A percentile compares a stretch with the other conserved stretches of the same genome.
phyloP scores from a whole-genome alignment of 345 rosid species.

The Boechera divaricarpa region DNA sequence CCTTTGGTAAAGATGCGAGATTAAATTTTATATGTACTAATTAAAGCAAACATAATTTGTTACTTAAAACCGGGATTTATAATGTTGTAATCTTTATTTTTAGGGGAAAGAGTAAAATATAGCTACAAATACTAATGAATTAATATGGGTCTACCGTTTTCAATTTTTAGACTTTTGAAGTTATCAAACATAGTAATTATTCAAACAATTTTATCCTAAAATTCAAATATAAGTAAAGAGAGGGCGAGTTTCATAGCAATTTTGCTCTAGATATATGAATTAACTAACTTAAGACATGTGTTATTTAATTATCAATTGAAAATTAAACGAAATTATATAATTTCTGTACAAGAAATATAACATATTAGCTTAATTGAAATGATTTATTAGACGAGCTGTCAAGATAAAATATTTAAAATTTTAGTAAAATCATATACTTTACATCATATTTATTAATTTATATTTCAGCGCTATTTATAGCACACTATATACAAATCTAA shows the following conservation, averaged over 20 bases:
- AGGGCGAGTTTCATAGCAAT: background rate
- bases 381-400: background rate
- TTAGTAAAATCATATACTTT: background rate
- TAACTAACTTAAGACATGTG: background rate
- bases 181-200: no score
- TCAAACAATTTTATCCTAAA: background rate
- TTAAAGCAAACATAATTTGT: background rate
- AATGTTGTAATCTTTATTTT: background rate
- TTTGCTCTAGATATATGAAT: background rate
- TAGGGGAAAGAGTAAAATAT: background rate
- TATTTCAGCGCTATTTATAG: background rate
- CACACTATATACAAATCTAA: background rate
- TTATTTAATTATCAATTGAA: background rate
- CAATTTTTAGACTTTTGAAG: background rate
- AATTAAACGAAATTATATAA: background rate
- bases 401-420: background rate
- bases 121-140: background rate
- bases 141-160: background rate
- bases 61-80: background rate
- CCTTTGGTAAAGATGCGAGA: background rate
- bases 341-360: background rate
- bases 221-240: background rate
- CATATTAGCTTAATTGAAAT: background rate
- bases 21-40: background rate
- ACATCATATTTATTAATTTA: background rate